A percentile compares a stretch with the other conserved stretches of the same genome.
Evolutionary conservation across 352 stramenopile species (phyloP).

Genomic region (Plasmopara halstedii): DNA sequence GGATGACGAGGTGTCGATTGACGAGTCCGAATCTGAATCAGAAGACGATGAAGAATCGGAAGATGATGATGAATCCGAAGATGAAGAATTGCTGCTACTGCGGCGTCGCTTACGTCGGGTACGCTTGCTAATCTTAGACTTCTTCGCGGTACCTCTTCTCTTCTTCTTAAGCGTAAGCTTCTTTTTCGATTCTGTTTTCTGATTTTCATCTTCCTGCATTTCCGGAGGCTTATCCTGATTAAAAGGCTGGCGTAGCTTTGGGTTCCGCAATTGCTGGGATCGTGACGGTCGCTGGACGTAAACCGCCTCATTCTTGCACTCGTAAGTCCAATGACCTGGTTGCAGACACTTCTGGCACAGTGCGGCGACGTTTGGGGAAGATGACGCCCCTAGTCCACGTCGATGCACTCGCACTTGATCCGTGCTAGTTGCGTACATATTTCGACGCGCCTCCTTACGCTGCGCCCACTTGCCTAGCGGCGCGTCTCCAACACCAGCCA

Average conservation of each 20-base stretch:
- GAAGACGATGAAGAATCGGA: conserved; percentile 25
- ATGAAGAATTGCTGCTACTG: conserved; percentile 28
- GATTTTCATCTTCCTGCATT: conserved; percentile 23
- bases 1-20: conserved; percentile 18
- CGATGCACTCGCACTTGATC: conserved; percentile 58
- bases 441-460: conserved; percentile 67
- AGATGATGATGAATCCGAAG: conserved; percentile 26
- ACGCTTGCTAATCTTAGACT: conserved; percentile 4
- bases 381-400: conserved; percentile 18
- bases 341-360: conserved; percentile 83
- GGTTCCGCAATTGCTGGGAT: conserved; percentile 73
- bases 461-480: conserved; percentile 53
- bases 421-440: conserved; percentile 81
- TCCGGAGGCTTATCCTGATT: conserved; percentile 70
- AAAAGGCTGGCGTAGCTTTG: conserved; percentile 72
- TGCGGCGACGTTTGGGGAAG: conserved; percentile 20
- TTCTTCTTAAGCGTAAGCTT: conserved; percentile 18
- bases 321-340: conserved; percentile 78
- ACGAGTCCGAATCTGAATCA: conserved; percentile 18
- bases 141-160: conserved; percentile 6
- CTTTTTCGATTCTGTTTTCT: conserved; percentile 17
- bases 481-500: conserved; percentile 33
- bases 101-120: conserved; percentile 18
- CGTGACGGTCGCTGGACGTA: conserved; percentile 74
- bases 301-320: conserved; percentile 81